Conservation (phyloP, 140 eudicot genomes). For the Erigeron philadelphicus region DNA sequence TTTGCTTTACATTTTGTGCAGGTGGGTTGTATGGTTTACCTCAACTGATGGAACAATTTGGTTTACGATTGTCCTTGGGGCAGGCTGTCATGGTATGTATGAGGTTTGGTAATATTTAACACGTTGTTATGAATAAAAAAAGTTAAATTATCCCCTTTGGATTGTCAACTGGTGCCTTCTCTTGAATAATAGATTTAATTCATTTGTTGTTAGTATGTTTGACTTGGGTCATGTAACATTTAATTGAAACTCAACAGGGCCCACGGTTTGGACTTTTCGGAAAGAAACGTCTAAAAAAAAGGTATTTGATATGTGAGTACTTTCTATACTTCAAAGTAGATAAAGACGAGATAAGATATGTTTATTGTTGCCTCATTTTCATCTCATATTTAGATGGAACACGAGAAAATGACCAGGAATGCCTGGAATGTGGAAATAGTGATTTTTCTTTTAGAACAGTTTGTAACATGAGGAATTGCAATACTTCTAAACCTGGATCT, state of each 20-base stretch:
- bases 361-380: conserved; percentile 2
- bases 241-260: conserved; percentile 47
- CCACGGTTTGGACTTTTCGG: conserved; percentile 65
- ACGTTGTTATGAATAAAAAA: neutral
- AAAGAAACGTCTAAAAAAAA: conserved; percentile 54
- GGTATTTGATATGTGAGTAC: conserved; percentile 18
- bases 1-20: conserved; percentile 18
- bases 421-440: conserved; percentile 93
- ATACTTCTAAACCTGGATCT: conserved; percentile 76
- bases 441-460: conserved; percentile 87
- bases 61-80: conserved; percentile 62
- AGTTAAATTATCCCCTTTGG: neutral
- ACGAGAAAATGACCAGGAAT: conserved; percentile 86
- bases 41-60: conserved; percentile 82
- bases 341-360: neutral
- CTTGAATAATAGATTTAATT: neutral
- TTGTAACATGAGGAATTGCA: conserved; percentile 98
- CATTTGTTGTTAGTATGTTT: conserved; percentile 6
- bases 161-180: neutral
- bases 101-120: neutral
- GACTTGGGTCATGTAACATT: neutral
- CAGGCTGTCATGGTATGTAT: conserved; percentile 57
- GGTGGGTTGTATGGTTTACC: conserved; percentile 86
- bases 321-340: conserved; percentile 3
- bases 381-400: conserved; percentile 50